Base-by-base conservation (phyloP, 1,284 basidiomycete species). In the Mycena sp. region DNA sequence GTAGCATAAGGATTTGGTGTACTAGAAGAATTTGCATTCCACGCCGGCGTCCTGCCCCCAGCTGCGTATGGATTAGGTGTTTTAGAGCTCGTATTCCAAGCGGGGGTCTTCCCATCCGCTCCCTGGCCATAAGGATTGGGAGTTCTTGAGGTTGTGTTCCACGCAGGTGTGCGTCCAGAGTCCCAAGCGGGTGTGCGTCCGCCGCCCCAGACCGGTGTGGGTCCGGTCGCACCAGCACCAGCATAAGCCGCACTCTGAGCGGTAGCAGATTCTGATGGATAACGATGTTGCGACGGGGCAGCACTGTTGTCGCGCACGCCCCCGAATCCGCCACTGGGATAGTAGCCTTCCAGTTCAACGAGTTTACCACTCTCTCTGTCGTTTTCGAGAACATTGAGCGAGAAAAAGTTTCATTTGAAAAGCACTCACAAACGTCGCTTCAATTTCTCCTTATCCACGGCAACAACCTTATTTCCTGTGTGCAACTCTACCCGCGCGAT, bases 401-500 rank as follows among this genome's bases (percentile, higher is more conserved):
- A 69, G 14, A 43, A 21, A 14, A 28, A 14, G 32, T 17, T 14
- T 69, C 50, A 58, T 55, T 16, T 10, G 29, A 12, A 40, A 51
- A 56, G 51, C n/a, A 83, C 92, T 74, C 73, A 94, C 94, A 89
- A 80, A 80, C 91, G 87, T 65, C 91, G 85, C 68, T 88, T 87
- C 29, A 99, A 79, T 74, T 91, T 93, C 32, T 87, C 86, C 71
- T 96, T 91, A 50, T 91, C 90, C 63, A 99, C 89, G 10, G 92
- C 92, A 67, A 99, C 89, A 25, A 96, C 85, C 79, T 96, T 97
- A 77, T 96, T 96, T 55, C 91, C 91, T 1, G 95, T 94, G 67
- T 93, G 87, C 23, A 99, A 81, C 78, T 99, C 98, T 14, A 99
- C 96, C 54, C 98, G 87, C 1, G 93, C 94, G 67, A 91, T 83